Conservation (phyloP, 2,329 filamentous ascomycete species). For the Penicillium sclerotigenum region DNA sequence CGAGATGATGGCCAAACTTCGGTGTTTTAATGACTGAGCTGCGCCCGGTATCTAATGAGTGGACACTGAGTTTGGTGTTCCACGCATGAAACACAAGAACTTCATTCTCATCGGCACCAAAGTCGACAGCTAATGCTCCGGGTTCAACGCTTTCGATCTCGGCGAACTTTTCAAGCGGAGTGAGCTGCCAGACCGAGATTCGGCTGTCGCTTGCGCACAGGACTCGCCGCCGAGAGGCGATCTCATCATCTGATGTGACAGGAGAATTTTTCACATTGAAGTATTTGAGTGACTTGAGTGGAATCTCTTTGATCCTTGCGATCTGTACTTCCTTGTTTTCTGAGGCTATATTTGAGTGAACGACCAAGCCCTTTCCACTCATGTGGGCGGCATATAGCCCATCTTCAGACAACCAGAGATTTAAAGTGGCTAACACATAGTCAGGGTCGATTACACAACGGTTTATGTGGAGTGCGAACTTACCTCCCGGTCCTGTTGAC, state of each 20-base stretch:
- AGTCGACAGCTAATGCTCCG: conserved; percentile 37
- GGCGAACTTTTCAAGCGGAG: conserved; percentile 37
- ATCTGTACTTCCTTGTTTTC: conserved; percentile 33
- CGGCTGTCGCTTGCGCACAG: conserved; percentile 35
- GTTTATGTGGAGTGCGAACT: background rate
- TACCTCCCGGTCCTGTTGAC: conserved; percentile 26
- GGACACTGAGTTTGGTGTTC: conserved; percentile 39
- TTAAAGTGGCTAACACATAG: conserved; percentile 12
- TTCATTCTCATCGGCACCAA: conserved; percentile 38
- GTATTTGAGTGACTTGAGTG: conserved; percentile 33
- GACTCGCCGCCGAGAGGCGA: conserved; percentile 29
- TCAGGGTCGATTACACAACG: background rate
- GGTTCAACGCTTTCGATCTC: conserved; percentile 43
- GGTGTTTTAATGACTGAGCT: conserved; percentile 41
- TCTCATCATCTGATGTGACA: background rate
- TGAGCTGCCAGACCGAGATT: conserved; percentile 37
- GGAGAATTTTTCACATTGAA: conserved; percentile 6
- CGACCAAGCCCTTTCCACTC: conserved; percentile 32
- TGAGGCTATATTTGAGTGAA: conserved; percentile 31
- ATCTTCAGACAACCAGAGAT: conserved; percentile 31
- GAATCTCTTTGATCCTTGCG: conserved; percentile 33
- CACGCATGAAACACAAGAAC: conserved; percentile 41
- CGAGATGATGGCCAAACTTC: conserved; percentile 37
- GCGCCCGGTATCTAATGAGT: conserved; percentile 34
- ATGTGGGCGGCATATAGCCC: conserved; percentile 30